Evolutionary conservation across 768 basidiomycete species (phyloP).

Genomic region (Suillus placidus): DNA sequence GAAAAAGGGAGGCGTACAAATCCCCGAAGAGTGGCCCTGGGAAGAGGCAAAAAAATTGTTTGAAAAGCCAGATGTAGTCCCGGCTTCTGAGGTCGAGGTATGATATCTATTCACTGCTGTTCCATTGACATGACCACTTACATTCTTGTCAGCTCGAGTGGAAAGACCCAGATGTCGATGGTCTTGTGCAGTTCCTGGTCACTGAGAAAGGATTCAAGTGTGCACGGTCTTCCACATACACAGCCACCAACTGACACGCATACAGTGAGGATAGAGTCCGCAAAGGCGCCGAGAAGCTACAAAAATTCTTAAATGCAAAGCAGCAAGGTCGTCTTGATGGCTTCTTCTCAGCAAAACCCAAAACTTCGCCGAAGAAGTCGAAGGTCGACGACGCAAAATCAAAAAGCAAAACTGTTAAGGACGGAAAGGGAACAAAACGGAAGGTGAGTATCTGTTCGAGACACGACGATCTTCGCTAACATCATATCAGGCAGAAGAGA

Average conservation of each 20-base stretch:
- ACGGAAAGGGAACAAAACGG: constrained; percentile 46
- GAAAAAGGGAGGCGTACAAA: constrained; percentile 72
- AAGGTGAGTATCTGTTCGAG: constrained; percentile 48
- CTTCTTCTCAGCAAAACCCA: constrained; percentile 83
- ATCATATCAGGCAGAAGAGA: constrained; percentile 36
- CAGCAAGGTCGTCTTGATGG: constrained; percentile 97
- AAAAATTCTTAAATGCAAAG: constrained; percentile 83
- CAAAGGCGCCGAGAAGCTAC: constrained; percentile 91
- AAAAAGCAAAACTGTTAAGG: constrained; percentile 38
- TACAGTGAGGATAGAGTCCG: constrained; percentile 93
- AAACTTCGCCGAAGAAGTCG: constrained; percentile 49
- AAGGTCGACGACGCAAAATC: constrained; percentile 40
- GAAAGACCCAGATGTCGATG: constrained; percentile 91
- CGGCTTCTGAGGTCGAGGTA: constrained; percentile 86
- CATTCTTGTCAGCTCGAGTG: constrained; percentile 74
- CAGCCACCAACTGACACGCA: neutral
- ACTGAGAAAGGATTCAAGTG: constrained; percentile 97
- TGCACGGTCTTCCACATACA: constrained; percentile 28
- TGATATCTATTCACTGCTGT: constrained; percentile 8
- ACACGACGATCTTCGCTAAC: constrained; percentile 18
- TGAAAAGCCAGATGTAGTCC: constrained; percentile 84
- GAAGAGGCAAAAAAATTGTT: constrained; percentile 93
- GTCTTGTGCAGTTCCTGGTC: constrained; percentile 91
- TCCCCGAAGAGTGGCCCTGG: constrained; percentile 98
- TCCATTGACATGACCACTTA: constrained; percentile 5